These are phyloP conservation scores for Parathielavia appendiculata DNA, from an alignment of 495 filamentous ascomycete genomes.

Conservation along the genomic window DNA sequence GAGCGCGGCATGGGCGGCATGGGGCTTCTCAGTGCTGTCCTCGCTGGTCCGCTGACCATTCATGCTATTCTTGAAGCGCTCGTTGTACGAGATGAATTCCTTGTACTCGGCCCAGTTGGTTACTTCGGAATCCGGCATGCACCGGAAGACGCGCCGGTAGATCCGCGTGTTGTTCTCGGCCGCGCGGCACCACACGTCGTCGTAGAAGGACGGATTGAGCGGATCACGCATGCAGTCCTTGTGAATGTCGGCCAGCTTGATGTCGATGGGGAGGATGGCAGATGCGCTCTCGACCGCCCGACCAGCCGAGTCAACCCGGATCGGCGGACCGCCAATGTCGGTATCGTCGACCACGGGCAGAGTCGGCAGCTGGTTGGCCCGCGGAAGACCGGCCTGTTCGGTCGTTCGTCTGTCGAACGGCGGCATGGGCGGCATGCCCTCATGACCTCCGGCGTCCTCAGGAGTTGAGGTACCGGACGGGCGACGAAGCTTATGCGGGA, in stretches of 20 bases:
- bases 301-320: slow-evolving; percentile 41
- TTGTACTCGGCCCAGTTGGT: slow-evolving; percentile 93
- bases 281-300: slow-evolving; percentile 31
- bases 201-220: slow-evolving; percentile 72
- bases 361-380: slow-evolving; percentile 60
- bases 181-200: slow-evolving; percentile 81
- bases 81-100: slow-evolving; percentile 72
- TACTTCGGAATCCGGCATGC: slow-evolving; percentile 93
- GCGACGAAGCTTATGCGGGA: slow-evolving; percentile 26
- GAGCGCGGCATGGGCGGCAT: slow-evolving; percentile 10
- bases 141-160: slow-evolving; percentile 89
- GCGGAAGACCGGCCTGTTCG: slow-evolving; percentile 51
- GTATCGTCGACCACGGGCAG: slow-evolving; percentile 67
- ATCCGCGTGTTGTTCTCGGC: slow-evolving; percentile 93
- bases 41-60: slow-evolving; percentile 38
- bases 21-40: slow-evolving; percentile 29
- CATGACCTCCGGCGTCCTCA: slow-evolving; percentile 34
- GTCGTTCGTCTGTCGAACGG: slow-evolving; percentile 48
- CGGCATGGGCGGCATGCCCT: slow-evolving; percentile 48
- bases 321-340: slow-evolving; percentile 68
- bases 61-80: slow-evolving; percentile 68
- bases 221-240: slow-evolving; percentile 70
- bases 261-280: slow-evolving; percentile 59
- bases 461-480: slow-evolving; percentile 14
- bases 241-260: slow-evolving; percentile 52